Conservation (phyloP, 1,284 basidiomycete genomes). For the Coniophora puteana region DNA sequence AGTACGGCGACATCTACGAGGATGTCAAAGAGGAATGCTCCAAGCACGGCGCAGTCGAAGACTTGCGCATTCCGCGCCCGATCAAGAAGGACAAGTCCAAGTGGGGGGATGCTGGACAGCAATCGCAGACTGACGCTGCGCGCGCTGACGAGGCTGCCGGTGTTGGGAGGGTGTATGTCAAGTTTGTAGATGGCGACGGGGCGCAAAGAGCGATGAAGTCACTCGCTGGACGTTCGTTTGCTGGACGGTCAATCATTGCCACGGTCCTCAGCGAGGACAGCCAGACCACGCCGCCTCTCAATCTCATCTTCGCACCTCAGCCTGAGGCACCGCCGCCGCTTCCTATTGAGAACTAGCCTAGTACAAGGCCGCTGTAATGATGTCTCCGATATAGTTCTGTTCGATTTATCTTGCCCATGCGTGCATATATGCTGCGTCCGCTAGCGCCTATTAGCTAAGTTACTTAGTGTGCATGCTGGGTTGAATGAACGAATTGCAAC, state of each 20-base stretch:
- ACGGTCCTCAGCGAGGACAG: constrained; percentile 78
- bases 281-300: constrained; percentile 74
- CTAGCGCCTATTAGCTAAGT: too few relatives aligned
- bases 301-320: constrained; percentile 76
- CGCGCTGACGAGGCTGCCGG: constrained; percentile 83
- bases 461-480: too few relatives aligned
- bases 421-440: too few relatives aligned
- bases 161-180: constrained; percentile 92
- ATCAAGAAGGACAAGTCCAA: constrained; percentile 80
- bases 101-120: constrained; percentile 68
- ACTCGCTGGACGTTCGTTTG: constrained; percentile 89
- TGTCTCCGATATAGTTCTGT: too few relatives aligned
- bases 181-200: constrained; percentile 60
- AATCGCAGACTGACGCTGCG: constrained; percentile 62
- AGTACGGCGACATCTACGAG: constrained; percentile 92
- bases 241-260: constrained; percentile 85
- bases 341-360: too few relatives aligned
- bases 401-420: too few relatives aligned
- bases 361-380: too few relatives aligned
- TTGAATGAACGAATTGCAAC: too few relatives aligned
- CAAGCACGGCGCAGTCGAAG: constrained; percentile 80
- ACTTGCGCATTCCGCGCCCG: constrained; percentile 87
- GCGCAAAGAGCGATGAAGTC: constrained; percentile 76
- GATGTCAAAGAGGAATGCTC: constrained; percentile 93
- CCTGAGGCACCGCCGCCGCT: constrained; percentile 78